Evolutionary conservation across 257 asterid species (phyloP), one percentile per base, ranked within the genome.

Genomic region (Gynochthodes officinalis): DNA sequence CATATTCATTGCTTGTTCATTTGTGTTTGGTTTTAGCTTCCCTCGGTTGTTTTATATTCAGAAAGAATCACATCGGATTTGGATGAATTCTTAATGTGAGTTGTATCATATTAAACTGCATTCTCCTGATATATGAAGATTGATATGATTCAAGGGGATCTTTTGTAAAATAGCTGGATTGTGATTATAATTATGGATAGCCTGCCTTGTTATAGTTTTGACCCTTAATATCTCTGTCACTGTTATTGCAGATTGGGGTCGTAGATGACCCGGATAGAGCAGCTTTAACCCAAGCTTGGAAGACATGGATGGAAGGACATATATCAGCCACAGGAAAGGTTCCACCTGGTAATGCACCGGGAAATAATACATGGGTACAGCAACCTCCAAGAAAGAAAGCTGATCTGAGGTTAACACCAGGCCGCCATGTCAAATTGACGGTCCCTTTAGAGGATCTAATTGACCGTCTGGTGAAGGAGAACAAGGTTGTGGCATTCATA

Each of bases 271-370:
- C 93, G 2, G 90, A 88, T 48, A 88, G 90, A 79, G 79, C 80
- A 44, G 87, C 92, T 53, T 73, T 92, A 75, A 88, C 96, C 19
- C 86, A 86, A 76, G 95, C 89, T 46, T 92, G 98, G 99, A 94
- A 91, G 73, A 78, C 93, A 79, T 94, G 99, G 99, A 75, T 91
- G 89, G 97, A 91, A 88, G 99, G 91, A 80, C 96, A 89, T 53
- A 94, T 94, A 75, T 80, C 89, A 50, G 84, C 82, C 37, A 80
- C 88, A 0, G 97, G 97, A 52, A 94, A 91, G 76, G 90, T 94
- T 59, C 98, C 98, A 25, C 96, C 91, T 0, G 99, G 97, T 21
- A 94, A 94, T 39, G 96, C 88, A 81, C 74, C 96, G 5, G 99
- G 97, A 74, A 89, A 91, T 71, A 59, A 89, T 27, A 86, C 94